These are phyloP conservation scores for Rhizoclosmatium globosum DNA, from an alignment of 192 early-diverging fungal species.

Conservation along the genomic window DNA sequence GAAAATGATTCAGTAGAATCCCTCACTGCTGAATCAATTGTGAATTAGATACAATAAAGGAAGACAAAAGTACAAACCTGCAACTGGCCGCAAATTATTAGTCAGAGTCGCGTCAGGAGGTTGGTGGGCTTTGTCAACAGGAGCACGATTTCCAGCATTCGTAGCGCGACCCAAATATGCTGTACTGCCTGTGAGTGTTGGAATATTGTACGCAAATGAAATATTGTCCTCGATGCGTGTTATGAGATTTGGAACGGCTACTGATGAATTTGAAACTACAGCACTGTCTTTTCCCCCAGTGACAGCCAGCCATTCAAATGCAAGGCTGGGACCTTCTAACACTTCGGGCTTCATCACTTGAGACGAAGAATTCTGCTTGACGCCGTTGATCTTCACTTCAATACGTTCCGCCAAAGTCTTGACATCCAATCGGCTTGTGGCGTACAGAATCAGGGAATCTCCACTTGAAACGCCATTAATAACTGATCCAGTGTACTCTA, in stretches of 20 bases:
- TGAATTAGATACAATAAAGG: too few relatives aligned
- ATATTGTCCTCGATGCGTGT: conserved; percentile 27
- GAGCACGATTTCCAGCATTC: conserved; percentile 5
- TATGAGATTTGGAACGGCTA: conserved; percentile 3
- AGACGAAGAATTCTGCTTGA: neutral
- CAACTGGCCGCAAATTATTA: too few relatives aligned
- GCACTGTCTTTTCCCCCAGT: neutral
- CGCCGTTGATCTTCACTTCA: conserved; percentile 18
- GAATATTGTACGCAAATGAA: conserved; percentile 24
- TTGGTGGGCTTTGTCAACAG: conserved; percentile 8
- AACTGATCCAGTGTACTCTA: neutral
- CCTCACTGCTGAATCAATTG: too few relatives aligned
- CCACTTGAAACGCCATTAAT: conserved; percentile 22
- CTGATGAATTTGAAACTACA: neutral
- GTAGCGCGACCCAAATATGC: conserved; percentile 22
- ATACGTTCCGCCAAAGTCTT: neutral
- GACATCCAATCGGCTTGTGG: neutral
- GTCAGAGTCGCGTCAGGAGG: neutral
- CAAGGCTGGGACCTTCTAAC: neutral
- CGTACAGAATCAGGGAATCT: conserved; percentile 10
- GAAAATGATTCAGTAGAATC: too few relatives aligned
- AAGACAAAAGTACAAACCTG: too few relatives aligned
- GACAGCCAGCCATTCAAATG: conserved; percentile 11
- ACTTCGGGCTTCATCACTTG: neutral
- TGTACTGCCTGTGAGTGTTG: conserved; percentile 6